Conservation (phyloP, 1,139 yeast species). For the Pneumocystis wakefieldiae region DNA sequence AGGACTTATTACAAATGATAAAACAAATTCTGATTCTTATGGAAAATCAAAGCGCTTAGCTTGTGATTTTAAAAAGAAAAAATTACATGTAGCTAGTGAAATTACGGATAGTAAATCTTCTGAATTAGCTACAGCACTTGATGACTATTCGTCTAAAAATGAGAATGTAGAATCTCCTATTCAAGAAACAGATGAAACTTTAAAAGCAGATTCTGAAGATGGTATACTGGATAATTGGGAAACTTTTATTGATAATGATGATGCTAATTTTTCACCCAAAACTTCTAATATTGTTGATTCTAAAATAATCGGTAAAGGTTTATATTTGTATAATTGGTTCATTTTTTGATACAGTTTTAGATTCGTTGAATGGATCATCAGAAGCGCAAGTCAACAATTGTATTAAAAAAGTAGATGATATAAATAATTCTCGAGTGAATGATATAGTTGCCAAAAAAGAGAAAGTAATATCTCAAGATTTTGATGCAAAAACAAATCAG, state of each 20-base stretch:
- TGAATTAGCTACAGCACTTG: not conserved
- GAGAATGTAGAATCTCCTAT: not conserved
- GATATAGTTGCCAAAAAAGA: not conserved
- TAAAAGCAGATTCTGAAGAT: not conserved
- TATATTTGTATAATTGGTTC: not conserved
- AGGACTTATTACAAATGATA: constrained; percentile 37
- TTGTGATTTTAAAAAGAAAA: constrained; percentile 55
- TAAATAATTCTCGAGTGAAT: not conserved
- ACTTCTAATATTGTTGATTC: not conserved
- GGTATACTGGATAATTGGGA: not conserved
- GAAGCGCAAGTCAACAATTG: not conserved
- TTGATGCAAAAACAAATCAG: not conserved
- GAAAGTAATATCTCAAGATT: not conserved
- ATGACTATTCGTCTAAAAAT: not conserved
- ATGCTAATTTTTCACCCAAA: not conserved
- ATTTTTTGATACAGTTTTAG: not conserved
- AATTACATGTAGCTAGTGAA: constrained; percentile 16
- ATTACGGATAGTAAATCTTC: not conserved
- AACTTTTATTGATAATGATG: not conserved
- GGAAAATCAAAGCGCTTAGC: constrained; percentile 55
- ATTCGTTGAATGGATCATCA: not conserved
- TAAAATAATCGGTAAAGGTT: not conserved
- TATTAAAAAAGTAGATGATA: not conserved
- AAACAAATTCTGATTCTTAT: constrained; percentile 23
- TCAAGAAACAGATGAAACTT: not conserved